Base-by-base conservation (phyloP, 805 yeast genomes). In the Pichia thaimueangensis region DNA sequence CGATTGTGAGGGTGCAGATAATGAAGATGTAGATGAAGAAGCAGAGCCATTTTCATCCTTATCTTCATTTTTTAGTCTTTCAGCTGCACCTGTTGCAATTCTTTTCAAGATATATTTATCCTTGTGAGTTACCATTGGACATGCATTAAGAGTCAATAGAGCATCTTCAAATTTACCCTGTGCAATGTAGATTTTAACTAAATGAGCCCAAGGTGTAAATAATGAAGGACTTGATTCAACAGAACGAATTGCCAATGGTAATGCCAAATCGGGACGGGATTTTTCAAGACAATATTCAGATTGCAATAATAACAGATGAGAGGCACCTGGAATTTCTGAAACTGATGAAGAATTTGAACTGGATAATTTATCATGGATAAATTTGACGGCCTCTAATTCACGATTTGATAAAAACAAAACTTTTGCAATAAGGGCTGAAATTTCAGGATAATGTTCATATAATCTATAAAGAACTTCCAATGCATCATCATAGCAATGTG, bases 71-170 rank as follows among this genome's bases (percentile, higher is more conserved):
- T 16, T 19, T 3, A 25, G 5, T 29, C 21, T 36, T 1, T 27
- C 35, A 22, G 43, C 35, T 34, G 43, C 43, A 29, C 43, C 43
- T 11, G 38, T 15, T 4, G 41, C 41, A 31, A 80, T 71, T 53
- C 93, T 67, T 56, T 73, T 76, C 52, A 82, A 68, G 19, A 71
- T 67, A 57, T 69, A 83, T 48, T 74, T 74, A 52, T 84, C 93
- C 55, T 78, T 80, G 54, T 79, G 77, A 10, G 83, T 75, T 41
- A 80, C 80, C 87, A 85, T 82, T 20, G 94, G 94, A 55, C 89
- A 82, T 13, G 91, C 79, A 54, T 85, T 85, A 50, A 85, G 67
- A 1, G 88, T 76, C 43, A 83, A 62, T 41, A 85, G 66, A 1
- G 93, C 85, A 51, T 81, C 74, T 56, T 83, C 89, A 57, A 77